Base-by-base conservation (phyloP, 306 rosid genomes). In the Alnus rubra region DNA sequence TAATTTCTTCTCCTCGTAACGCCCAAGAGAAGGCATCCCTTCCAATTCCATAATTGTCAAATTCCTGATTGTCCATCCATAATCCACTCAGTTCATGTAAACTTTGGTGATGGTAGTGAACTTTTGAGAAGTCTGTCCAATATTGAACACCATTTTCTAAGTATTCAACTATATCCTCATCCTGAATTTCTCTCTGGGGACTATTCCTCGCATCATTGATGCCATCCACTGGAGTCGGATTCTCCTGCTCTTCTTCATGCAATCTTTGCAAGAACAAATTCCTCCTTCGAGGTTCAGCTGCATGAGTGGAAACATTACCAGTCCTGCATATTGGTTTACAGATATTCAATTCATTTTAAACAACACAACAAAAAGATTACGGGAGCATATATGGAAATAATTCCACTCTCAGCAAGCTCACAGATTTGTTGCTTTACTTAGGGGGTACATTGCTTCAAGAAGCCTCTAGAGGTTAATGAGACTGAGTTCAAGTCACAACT, bases 61-160 rank as follows among this genome's bases (percentile, higher is more conserved):
- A 94, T 48, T 87, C 86, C 44, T 81, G 85, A 86, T 62, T 79
- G 69, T 84, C 86, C 77, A 78, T 50, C 95, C 97, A 91, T 14
- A 69, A 86, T 68, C 97, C 97, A 80, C 76, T 87, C 74, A 92
- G 80, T 78, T 94, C 95, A 82, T 89, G 88, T 18, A 94, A 82
- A 85, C 97, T 92, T 68, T 80, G 90, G 47, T 92, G 97, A 84
- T 94, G 98, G 75, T 86, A 94, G 78, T 94, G 93, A 79, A 91
- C 93, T 87, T 94, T 94, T 71, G 98, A 92, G 88, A 88, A 94
- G 87, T 94, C 98, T 49, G 97, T 88, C 98, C 98, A 92, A 84
- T 76, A 89, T 39, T 84, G 82, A 63, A 89, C 95, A 76, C 77
- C 87, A 80, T 76, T 87, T 85, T 94, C 97, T 77, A 94, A 84